Evolutionary conservation across 1,284 basidiomycete species (phyloP).

Genomic region (Porodaedalea pini): DNA sequence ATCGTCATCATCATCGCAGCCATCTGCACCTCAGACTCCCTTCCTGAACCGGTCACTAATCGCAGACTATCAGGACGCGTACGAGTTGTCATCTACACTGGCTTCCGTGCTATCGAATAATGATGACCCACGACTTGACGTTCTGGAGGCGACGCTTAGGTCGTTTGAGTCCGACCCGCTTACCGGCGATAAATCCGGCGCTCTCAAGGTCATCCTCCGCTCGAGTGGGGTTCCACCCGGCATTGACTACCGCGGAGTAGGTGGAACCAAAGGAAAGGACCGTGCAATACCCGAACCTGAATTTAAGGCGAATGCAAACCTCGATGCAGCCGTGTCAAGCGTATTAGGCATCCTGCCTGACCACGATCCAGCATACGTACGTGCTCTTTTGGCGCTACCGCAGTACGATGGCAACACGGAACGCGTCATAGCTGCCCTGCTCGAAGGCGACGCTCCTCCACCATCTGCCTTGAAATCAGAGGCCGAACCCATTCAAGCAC

Average conservation of each 20-base stretch:
- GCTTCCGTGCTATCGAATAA: conserved; percentile 43
- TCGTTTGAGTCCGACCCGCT: conserved; percentile 32
- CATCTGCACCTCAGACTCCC: conserved; percentile 36
- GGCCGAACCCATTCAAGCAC: background rate
- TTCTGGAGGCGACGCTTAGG: conserved; percentile 49
- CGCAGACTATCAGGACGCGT: conserved; percentile 65
- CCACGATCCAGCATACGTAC: conserved; percentile 50
- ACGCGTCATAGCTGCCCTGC: conserved; percentile 59
- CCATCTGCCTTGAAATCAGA: conserved; percentile 29
- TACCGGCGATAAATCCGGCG: conserved; percentile 40
- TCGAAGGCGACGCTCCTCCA: conserved; percentile 63
- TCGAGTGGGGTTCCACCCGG: conserved; percentile 54
- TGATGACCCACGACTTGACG: conserved; percentile 54
- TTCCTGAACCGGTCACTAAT: conserved; percentile 65
- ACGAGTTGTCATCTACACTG: conserved; percentile 52
- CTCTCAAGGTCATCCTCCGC: conserved; percentile 55
- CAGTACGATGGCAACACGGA: conserved; percentile 50
- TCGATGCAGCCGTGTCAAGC: conserved; percentile 57
- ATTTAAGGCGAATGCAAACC: conserved; percentile 25
- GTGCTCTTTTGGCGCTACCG: conserved; percentile 48
- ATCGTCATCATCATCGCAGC: conserved; percentile 24
- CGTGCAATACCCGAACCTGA: conserved; percentile 31
- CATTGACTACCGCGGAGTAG: conserved; percentile 38
- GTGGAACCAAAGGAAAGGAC: conserved; percentile 35
- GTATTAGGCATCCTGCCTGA: conserved; percentile 72